Base-by-base conservation (phyloP, 257 asterid species). In the Plantago elongata region DNA sequence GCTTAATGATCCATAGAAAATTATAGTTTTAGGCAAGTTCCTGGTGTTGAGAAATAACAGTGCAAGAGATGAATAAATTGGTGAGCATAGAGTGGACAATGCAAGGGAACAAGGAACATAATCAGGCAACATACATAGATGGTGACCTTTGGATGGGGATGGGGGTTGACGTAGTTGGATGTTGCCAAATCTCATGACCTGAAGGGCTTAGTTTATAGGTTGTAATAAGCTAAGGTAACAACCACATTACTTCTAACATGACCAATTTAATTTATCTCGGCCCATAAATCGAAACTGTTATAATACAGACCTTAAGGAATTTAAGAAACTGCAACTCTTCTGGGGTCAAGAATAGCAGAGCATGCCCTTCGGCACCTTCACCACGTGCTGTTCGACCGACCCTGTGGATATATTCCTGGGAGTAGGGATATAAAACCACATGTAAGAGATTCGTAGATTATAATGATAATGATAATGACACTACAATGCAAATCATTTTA, bases 311-410 rank as follows among this genome's bases (percentile, higher is more conserved):
- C 95, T 85, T 85, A 9, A 89, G 97, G 77, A 87, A 89, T n/a
- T 51, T 40, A 18, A 93, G 96, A 78, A 89, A 93, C 68, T 76
- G 77, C 16, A 81, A 66, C 76, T 93, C 99, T 70, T 93, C 97
- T 0, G 99, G 99, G 69, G 87, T 93, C 75, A 92, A 75, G 86
- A 92, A 87, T 64, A 92, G 95, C 64, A 89, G 72, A 16, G 99
- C 99, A 70, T 78, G 84, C 57, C 99, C 99, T 70, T 84, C 89
- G 9, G 89, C 97, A 72, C 99, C 99, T 68, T 85, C 99, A 9
- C 99, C 99, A 67, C 99, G 96, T 11, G 99, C 99, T 30, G 97
- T 89, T 69, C 99, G 77, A 64, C 99, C 99, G 45, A 92, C 99
- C 77, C 99, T 73, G 55, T 92, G 99, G 61, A 89, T 86, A 63